Conservation (phyloP, 257 asterid genomes). For the Verbena officinalis region DNA sequence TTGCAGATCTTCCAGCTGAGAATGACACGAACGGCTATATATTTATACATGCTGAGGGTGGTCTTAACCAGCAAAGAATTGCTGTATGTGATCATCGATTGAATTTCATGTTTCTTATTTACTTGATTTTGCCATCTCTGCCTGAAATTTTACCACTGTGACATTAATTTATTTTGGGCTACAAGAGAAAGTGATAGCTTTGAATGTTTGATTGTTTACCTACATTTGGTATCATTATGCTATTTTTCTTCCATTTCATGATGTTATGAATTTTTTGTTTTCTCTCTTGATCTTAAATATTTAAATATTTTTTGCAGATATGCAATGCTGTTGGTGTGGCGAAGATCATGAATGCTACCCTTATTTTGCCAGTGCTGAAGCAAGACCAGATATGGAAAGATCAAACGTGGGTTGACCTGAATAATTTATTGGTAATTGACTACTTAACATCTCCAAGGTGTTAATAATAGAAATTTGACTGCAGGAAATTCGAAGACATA, state of each 20-base stretch:
- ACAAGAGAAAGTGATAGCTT: constrained; percentile 3
- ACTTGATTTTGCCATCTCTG: constrained; percentile 10
- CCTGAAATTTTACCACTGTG: neutral
- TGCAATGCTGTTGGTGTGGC: constrained; percentile 99
- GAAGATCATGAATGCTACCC: constrained; percentile 94
- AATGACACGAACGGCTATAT: constrained; percentile 84
- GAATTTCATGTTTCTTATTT: constrained; percentile 16
- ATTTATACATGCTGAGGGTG: constrained; percentile 99
- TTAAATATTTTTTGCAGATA: constrained; percentile 56
- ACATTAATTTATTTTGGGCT: neutral
- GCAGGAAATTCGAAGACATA: constrained; percentile 98
- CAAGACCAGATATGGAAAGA: constrained; percentile 99
- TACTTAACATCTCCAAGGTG: constrained; percentile 38
- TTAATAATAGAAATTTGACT: constrained; percentile 24
- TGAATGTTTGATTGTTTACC: constrained; percentile 6
- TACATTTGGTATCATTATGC: neutral
- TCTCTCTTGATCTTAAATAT: constrained; percentile 1
- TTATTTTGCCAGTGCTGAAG: constrained; percentile 94
- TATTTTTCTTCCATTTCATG: constrained; percentile 16
- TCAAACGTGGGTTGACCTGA: constrained; percentile 82
- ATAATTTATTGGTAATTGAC: constrained; percentile 32
- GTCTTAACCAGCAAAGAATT: constrained; percentile 97
- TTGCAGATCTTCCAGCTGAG: constrained; percentile 80
- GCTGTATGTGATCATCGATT: constrained; percentile 63
- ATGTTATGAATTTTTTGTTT: neutral